Conservation (phyloP, 371 early-diverging fungal species). For the Syncephalastrum sp. region DNA sequence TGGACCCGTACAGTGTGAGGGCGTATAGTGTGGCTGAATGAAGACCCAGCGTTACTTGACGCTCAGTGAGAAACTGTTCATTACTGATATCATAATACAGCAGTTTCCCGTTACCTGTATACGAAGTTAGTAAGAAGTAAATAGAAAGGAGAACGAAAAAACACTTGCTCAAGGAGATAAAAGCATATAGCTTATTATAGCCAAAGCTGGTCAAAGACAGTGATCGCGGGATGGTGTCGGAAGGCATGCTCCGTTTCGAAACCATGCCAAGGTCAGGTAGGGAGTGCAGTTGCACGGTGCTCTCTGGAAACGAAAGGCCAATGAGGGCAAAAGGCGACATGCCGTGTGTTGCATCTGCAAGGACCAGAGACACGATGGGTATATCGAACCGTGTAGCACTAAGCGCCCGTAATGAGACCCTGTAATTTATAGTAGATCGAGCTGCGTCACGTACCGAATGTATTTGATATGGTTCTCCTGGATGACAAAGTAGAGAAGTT, state of each 20-base stretch:
- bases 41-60: slow-evolving; percentile 65
- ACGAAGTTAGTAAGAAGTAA: neutral
- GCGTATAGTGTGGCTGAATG: slow-evolving; percentile 62
- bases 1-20: slow-evolving; percentile 48
- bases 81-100: slow-evolving; percentile 52
- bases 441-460: neutral
- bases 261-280: slow-evolving; percentile 52
- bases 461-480: too few species aligned
- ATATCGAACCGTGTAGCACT: slow-evolving; percentile 46
- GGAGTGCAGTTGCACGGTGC: slow-evolving; percentile 51
- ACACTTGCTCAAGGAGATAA: slow-evolving; percentile 69
- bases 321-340: slow-evolving; percentile 71
- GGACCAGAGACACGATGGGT: too few species aligned
- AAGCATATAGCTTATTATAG: slow-evolving; percentile 49
- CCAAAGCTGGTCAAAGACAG: slow-evolving; percentile 63
- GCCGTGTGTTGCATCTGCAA: slow-evolving; percentile 25
- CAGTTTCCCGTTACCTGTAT: slow-evolving; percentile 76
- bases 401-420: slow-evolving; percentile 52
- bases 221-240: slow-evolving; percentile 66
- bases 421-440: slow-evolving; percentile 15
- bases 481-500: too few species aligned
- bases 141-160: neutral
- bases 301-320: slow-evolving; percentile 67
- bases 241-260: slow-evolving; percentile 38
- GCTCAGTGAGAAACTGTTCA: slow-evolving; percentile 38